These are phyloP conservation scores for Lachancea fermentati DNA, from an alignment of 805 yeast species.

Conservation along the genomic window DNA sequence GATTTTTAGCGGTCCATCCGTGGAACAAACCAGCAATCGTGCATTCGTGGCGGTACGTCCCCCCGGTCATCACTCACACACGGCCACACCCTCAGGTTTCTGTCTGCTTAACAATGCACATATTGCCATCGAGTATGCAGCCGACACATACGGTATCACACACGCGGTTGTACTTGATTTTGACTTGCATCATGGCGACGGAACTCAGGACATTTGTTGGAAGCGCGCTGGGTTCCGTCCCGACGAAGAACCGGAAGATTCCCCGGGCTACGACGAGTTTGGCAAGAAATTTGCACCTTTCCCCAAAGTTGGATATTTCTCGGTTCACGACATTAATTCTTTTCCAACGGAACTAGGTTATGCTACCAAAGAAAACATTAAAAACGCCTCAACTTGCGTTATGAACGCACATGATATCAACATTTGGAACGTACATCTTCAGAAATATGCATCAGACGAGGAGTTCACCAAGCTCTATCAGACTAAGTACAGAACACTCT, in stretches of 20 bases:
- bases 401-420: slow-evolving; percentile 69
- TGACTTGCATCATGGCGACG: slow-evolving; percentile 87
- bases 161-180: slow-evolving; percentile 80
- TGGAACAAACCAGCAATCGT: slow-evolving; percentile 33
- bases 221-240: slow-evolving; percentile 47
- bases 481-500: slow-evolving; percentile 52
- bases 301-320: slow-evolving; percentile 75
- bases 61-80: slow-evolving; percentile 85
- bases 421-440: slow-evolving; percentile 80
- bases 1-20: slow-evolving; percentile 35
- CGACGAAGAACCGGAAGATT: slow-evolving; percentile 30
- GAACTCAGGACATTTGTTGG: slow-evolving; percentile 84
- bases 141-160: slow-evolving; percentile 53
- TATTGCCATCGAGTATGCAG: slow-evolving; percentile 74
- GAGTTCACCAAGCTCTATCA: slow-evolving; percentile 62
- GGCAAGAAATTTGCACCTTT: slow-evolving; percentile 36
- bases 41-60: slow-evolving; percentile 71
- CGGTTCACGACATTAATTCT: slow-evolving; percentile 79
- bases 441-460: slow-evolving; percentile 54
- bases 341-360: slow-evolving; percentile 78
- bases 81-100: slow-evolving; percentile 79
- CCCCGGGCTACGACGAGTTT: slow-evolving; percentile 40
- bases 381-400: slow-evolving; percentile 73
- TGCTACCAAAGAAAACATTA: slow-evolving; percentile 64
- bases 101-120: slow-evolving; percentile 79